Conservation (phyloP, 352 stramenopile genomes). For the Globisporangium barbulae region DNA sequence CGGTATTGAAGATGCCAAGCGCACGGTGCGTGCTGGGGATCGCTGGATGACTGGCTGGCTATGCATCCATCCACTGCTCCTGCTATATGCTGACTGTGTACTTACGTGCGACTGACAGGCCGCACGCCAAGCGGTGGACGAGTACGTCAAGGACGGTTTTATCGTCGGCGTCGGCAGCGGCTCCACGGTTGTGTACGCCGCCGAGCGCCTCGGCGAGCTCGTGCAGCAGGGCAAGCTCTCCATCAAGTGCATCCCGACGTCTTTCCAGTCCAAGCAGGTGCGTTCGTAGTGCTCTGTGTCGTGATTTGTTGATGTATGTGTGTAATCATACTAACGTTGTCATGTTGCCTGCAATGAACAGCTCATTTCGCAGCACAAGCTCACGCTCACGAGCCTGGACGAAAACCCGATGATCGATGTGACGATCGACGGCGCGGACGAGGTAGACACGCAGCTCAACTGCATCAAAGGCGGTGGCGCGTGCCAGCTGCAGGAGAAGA, state of each 20-base stretch:
- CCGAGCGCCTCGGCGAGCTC: constrained; percentile 94
- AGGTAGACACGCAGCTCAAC: constrained; percentile 96
- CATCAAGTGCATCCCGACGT: constrained; percentile 98
- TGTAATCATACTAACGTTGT: not conserved
- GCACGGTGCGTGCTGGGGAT: constrained; percentile 35
- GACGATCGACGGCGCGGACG: constrained; percentile 98
- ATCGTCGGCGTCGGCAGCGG: constrained; percentile 97
- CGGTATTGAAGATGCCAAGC: constrained; percentile 72
- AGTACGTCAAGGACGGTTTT: constrained; percentile 93
- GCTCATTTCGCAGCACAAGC: constrained; percentile 78
- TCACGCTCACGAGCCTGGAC: constrained; percentile 80
- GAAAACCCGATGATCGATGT: constrained; percentile 93
- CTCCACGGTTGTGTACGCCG: constrained; percentile 97
- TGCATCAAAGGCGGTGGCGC: constrained; percentile 98
- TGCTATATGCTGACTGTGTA: not conserved
- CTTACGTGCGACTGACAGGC: constrained; percentile 29
- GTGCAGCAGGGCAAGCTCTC: constrained; percentile 90
- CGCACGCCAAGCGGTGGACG: constrained; percentile 86
- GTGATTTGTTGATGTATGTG: not conserved
- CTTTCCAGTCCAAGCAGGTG: constrained; percentile 94
- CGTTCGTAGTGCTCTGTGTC: not conserved
- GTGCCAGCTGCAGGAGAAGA: constrained; percentile 94
- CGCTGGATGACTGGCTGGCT: not conserved
- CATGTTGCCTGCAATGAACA: constrained; percentile 28
- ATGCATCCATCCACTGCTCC: too few species aligned